Base-by-base conservation (phyloP, 1,284 basidiomycete genomes). In the Leccinum angustisporum region DNA sequence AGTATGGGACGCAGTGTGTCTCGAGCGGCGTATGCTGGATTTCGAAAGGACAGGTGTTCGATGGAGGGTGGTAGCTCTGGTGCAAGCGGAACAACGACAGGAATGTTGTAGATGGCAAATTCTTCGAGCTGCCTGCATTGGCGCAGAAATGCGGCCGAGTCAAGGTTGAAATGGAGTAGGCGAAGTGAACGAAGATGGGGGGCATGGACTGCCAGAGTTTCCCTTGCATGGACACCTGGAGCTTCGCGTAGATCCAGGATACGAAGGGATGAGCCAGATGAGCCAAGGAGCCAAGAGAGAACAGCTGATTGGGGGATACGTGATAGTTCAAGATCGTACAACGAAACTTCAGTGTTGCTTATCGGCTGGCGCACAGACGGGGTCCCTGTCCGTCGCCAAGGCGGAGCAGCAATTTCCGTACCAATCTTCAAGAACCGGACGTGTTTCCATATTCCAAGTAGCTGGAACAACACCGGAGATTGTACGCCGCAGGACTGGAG, bases 391-490 rank as follows among this genome's bases (percentile, higher is more conserved):
- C 54, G 61, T 11, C 60, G 58, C 67, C 72, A 70, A 3, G 77
- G 77, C 30, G 69, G 68, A 0, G 76, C 76, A 13, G 68, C 75
- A 43, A 82, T 70, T 64, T 81, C 81, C 13, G 73, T 68, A 2
- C 75, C 77, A 16, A 83, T 58, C 43, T 72, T 72, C 54, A 83
- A 72, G 67, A 79, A 81, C 13, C 67, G 69, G 58, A 82, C 63
- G 27, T 67, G 71, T 0, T 78, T 75, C 71, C 80, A 80, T 43
- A 80, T 67, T 1, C 68, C 68, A 11, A 83, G 69, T 0, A 83
- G 70, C 57, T 83, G 78, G 61, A 78, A 82, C 6, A 81, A 61
- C 18, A 81, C 70, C 8, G 78, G 80, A 4, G 80, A 82, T 66
- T 81, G 80, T 1, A 79, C 70, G 43, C 79, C 78, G 58, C 74